A percentile compares a stretch with the other conserved stretches of the same genome.
phyloP scores from a whole-genome alignment of 2,329 filamentous ascomycete genomes.

The Aspergillus neoniger region DNA sequence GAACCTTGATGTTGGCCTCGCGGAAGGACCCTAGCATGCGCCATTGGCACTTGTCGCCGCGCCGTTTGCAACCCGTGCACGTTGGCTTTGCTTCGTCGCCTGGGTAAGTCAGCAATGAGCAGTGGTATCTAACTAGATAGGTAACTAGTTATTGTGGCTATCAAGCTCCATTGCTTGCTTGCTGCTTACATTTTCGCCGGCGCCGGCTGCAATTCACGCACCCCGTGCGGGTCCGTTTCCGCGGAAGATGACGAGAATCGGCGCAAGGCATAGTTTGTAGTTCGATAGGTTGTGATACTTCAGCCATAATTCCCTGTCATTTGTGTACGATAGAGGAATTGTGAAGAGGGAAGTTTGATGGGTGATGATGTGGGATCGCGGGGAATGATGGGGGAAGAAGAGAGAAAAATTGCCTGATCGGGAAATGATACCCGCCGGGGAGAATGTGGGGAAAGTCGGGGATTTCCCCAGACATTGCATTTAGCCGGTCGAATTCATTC shows the following conservation, averaged over 20 bases:
- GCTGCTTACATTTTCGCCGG: conserved; percentile 33
- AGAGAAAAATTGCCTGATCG: conserved; percentile 16
- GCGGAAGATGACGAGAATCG: conserved; percentile 9
- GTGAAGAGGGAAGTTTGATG: not conserved
- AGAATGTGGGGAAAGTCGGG: conserved; percentile 10
- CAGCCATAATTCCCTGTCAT: not conserved
- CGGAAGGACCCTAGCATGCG: conserved; percentile 34
- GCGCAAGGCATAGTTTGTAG: conserved; percentile 3
- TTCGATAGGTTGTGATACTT: not conserved
- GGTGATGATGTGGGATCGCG: not conserved
- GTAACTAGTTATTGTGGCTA: too few relatives aligned
- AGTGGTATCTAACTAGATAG: too few relatives aligned
- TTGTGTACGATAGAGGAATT: not conserved
- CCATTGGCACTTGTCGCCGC: conserved; percentile 35
- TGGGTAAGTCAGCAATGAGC: conserved; percentile 8
- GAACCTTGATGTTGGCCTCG: conserved; percentile 32
- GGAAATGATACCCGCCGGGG: conserved; percentile 23
- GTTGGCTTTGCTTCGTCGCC: conserved; percentile 34
- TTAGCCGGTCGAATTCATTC: too few relatives aligned
- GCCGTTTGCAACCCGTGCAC: conserved; percentile 34
- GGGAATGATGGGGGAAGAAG: conserved; percentile 1
- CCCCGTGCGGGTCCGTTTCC: conserved; percentile 33
- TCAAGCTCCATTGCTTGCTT: too few relatives aligned
- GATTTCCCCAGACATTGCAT: not conserved
- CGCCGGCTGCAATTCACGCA: conserved; percentile 37